Conservation (phyloP, 495 filamentous ascomycete genomes). For the Venustampulla echinocandica region DNA sequence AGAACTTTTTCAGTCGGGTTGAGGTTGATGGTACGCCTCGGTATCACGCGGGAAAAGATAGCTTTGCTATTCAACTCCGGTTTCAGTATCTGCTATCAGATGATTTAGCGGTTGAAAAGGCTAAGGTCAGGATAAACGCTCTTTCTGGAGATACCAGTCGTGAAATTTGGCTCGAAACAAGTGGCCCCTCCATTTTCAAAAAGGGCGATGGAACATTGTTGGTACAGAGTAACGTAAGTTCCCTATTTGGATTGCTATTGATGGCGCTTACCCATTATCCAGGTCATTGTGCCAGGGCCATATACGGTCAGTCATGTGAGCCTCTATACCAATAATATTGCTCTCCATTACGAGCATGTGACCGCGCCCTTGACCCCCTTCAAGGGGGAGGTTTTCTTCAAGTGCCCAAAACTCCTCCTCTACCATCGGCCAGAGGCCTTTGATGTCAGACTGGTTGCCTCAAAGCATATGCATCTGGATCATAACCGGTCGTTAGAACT, state of each 20-base stretch:
- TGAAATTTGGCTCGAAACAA: constrained; percentile 58
- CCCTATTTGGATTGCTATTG: not conserved
- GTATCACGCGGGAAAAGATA: constrained; percentile 65
- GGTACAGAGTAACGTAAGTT: constrained; percentile 42
- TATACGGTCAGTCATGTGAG: constrained; percentile 70
- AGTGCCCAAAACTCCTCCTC: constrained; percentile 34
- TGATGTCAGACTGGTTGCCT: constrained; percentile 36
- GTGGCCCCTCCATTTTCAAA: constrained; percentile 34
- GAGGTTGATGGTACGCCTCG: constrained; percentile 58
- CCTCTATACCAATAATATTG: constrained; percentile 57
- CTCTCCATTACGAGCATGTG: constrained; percentile 54
- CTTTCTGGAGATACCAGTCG: constrained; percentile 36
- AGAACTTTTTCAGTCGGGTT: constrained; percentile 64
- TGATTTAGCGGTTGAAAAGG: constrained; percentile 54
- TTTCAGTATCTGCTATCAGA: constrained; percentile 67
- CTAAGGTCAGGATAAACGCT: constrained; percentile 56
- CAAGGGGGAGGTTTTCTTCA: constrained; percentile 29
- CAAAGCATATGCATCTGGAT: constrained; percentile 63
- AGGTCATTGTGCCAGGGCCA: constrained; percentile 57
- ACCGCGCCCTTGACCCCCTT: constrained; percentile 32
- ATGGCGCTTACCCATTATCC: constrained; percentile 3
- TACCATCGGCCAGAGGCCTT: constrained; percentile 41
- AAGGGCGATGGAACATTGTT: constrained; percentile 45
- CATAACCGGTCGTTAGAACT: constrained; percentile 68
- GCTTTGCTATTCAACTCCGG: constrained; percentile 63